Conservation (phyloP, 2,329 filamentous ascomycete genomes). For the Arthroderma sp. region DNA sequence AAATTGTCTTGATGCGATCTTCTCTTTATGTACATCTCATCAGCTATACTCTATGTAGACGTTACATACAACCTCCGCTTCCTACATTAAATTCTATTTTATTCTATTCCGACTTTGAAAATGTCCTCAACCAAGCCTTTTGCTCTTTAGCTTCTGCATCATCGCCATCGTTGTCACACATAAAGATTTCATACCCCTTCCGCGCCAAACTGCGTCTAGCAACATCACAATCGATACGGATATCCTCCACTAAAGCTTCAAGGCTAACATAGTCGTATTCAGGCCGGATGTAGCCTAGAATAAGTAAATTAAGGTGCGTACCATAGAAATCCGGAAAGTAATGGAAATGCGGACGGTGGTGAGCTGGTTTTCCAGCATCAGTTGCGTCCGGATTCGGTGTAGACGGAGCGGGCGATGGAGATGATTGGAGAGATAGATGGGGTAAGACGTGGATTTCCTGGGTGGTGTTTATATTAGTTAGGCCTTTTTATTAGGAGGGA, state of each 20-base stretch:
- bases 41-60: background rate
- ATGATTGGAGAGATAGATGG: conserved; percentile 41
- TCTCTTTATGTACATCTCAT: background rate
- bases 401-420: conserved; percentile 13
- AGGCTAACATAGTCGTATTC: conserved; percentile 78
- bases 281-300: conserved; percentile 77
- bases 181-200: conserved; percentile 41
- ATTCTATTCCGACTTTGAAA: conserved; percentile 8
- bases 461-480: background rate
- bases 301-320: conserved; percentile 60
- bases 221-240: conserved; percentile 76
- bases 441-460: conserved; percentile 78
- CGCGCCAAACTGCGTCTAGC: conserved; percentile 59
- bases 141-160: conserved; percentile 21
- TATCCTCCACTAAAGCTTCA: conserved; percentile 77
- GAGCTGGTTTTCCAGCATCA: background rate
- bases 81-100: background rate
- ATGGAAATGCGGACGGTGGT: conserved; percentile 23
- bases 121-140: conserved; percentile 24
- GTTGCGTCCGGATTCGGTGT: background rate
- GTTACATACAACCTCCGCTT: background rate
- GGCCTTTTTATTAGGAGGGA: background rate
- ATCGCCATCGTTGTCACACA: conserved; percentile 17
- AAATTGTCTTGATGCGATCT: background rate
- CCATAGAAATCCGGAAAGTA: conserved; percentile 67